phyloP scores from a whole-genome alignment of 1,284 basidiomycete genomes.

The Coniferiporia sulphurascens region DNA sequence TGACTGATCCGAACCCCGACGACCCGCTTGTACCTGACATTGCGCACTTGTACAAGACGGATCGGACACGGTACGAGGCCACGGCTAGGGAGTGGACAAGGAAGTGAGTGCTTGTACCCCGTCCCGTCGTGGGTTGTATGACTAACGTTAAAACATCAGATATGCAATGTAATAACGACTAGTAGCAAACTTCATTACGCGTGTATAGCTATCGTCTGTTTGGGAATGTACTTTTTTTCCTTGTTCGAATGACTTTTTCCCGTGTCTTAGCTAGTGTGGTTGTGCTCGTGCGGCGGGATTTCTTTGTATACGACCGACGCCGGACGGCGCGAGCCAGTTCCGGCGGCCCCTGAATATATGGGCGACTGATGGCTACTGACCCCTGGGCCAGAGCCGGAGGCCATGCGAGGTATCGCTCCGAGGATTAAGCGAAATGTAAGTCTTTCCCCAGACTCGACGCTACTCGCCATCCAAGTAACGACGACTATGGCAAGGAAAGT shows the following conservation, averaged over 20 bases:
- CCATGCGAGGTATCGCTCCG: neutral
- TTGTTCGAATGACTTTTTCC: neutral
- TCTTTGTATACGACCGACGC: no score
- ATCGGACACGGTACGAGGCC: constrained; percentile 88
- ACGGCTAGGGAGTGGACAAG: constrained; percentile 97
- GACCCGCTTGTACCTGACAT: constrained; percentile 84
- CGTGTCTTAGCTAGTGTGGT: no score
- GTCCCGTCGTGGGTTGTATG: constrained; percentile 26
- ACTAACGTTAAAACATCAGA: constrained; percentile 27
- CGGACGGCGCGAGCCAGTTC: no score
- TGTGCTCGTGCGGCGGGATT: no score
- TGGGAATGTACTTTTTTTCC: constrained; percentile 10
- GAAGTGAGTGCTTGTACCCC: constrained; percentile 60
- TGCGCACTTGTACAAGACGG: constrained; percentile 93
- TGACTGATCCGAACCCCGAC: constrained; percentile 96
- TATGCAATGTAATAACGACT: constrained; percentile 49
- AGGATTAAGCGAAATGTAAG: neutral
- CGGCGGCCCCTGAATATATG: no score
- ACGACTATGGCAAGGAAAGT: constrained; percentile 5
- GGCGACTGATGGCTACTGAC: no score
- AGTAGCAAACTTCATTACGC: constrained; percentile 5
- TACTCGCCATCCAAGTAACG: neutral
- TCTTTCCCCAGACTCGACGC: neutral
- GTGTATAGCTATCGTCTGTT: constrained; percentile 11
- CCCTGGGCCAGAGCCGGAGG: no score